Evolutionary conservation across 1,284 basidiomycete species (phyloP), one percentile per base, ranked within the genome.

Genomic region (Melanopsichium pennsylvanicum): DNA sequence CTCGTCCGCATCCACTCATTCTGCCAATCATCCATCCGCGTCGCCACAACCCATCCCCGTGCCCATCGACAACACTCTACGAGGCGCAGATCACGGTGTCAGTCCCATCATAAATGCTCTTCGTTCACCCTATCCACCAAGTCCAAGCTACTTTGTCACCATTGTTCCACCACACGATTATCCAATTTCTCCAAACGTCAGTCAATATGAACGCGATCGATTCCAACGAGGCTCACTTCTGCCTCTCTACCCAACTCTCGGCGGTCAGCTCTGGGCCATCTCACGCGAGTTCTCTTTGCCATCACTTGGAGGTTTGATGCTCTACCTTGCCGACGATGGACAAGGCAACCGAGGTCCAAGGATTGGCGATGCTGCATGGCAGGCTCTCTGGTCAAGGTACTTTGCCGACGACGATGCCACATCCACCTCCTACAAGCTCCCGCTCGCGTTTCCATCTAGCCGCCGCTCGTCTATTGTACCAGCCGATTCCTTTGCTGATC

Each of bases 221-320:
- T 25, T 56, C 11, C 73, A 72, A 27, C 61, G 78, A 27, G 78
- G 78, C 31, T 72, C 71, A 16, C 72, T 80, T 2, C 34, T 80
- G 29, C 78, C 78, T 0, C 62, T 80, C 32, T 79, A 79, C 42
- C 78, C 78, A 0, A 78, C 78, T 0, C 67, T 80, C 12, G 74
- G 74, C 18, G 76, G 75, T 6, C 78, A 80, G 52, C 71, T 80
- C 6, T 80, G 76, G 51, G 78, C 78, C n/a, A 75, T 80, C 44
- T 66, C 78, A 4, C 68, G 78, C 40, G 76, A 80, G 27, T 79
- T 72, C n/a, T 74, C 72, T 2, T 46, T 80, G 12, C 78, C 78
- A 3, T 78, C 76, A 3, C 61, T 80, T 7, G 76, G 75, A 29
- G 78, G 78, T 4, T 57, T 80, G 37, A 61, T 74, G 35, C 50